Conservation (phyloP, 805 yeast species). For the Cyberlindnera galapagoensis region DNA sequence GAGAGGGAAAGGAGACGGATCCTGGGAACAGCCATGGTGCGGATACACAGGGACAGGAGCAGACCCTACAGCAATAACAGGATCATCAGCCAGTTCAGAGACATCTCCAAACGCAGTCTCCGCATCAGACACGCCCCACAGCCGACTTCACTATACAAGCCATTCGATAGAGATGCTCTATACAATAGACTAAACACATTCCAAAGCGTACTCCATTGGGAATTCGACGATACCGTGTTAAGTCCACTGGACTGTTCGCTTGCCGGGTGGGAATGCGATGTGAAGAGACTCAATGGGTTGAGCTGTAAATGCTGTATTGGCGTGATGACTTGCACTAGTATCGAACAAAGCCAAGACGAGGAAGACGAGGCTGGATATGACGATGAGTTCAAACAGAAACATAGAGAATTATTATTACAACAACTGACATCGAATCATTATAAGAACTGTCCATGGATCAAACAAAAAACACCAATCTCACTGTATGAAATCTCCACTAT, state of each 20-base stretch:
- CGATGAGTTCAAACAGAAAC: conserved; percentile 5
- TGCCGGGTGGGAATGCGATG: conserved; percentile 44
- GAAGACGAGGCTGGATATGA: conserved; percentile 4
- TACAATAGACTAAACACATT: conserved; percentile 37
- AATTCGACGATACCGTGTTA: conserved; percentile 25
- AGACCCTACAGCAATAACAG: too few species aligned
- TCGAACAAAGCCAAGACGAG: conserved; percentile 17
- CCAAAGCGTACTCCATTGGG: conserved; percentile 40
- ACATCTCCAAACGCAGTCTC: too few species aligned
- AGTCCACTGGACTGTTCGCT: conserved; percentile 43
- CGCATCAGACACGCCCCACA: too few species aligned
- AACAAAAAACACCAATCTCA: conserved; percentile 14
- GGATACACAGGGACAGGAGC: too few species aligned
- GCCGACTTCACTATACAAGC: conserved; percentile 20
- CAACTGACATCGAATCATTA: conserved; percentile 12
- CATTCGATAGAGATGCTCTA: conserved; percentile 31
- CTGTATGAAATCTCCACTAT: conserved; percentile 13
- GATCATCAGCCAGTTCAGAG: too few species aligned
- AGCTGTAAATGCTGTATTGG: conserved; percentile 29
- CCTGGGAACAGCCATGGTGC: too few species aligned
- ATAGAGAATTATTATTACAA: too few species aligned
- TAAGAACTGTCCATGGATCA: conserved; percentile 20
- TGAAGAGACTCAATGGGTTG: conserved; percentile 25
- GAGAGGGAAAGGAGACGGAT: too few species aligned
- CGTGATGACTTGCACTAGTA: too few species aligned